Evolutionary conservation across 2,329 filamentous ascomycete species (phyloP).

Genomic region (Fusarium sambucinum): DNA sequence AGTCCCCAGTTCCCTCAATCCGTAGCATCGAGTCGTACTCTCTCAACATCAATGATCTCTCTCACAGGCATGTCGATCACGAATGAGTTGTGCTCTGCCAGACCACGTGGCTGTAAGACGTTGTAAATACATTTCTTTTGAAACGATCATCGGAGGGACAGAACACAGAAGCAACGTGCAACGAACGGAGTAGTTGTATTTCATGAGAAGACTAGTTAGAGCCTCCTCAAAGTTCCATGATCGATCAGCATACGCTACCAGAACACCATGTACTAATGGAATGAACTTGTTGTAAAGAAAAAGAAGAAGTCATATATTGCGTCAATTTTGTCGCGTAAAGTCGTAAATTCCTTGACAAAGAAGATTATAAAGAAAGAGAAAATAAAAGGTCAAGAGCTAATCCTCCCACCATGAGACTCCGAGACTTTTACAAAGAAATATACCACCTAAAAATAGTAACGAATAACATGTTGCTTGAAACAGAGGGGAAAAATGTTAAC

Average conservation of each 20-base stretch:
- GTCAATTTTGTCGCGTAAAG: slow-evolving; percentile 33
- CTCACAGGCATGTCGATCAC: neutral
- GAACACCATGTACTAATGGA: neutral
- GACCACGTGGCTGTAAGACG: slow-evolving; percentile 33
- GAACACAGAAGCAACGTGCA: slow-evolving; percentile 21
- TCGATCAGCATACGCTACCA: slow-evolving; percentile 11
- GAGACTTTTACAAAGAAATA: slow-evolving; percentile 7
- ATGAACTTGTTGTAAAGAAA: neutral
- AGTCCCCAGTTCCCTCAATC: neutral
- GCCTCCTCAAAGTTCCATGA: slow-evolving; percentile 3
- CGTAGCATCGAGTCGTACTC: neutral
- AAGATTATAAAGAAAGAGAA: neutral
- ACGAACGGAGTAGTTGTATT: slow-evolving; percentile 37
- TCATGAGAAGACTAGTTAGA: neutral
- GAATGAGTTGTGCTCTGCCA: slow-evolving; percentile 1
- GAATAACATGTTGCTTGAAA: neutral
- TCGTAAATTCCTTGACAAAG: neutral
- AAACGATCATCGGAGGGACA: slow-evolving; percentile 22
- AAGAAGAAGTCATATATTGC: slow-evolving; percentile 10
- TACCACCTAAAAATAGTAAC: neutral
- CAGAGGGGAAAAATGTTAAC: neutral
- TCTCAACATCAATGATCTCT: neutral
- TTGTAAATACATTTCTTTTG: slow-evolving; percentile 14
- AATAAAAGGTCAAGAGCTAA: neutral
- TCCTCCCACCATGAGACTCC: slow-evolving; percentile 2